These are phyloP conservation scores for Persicaria tinctoria DNA, from an alignment of 148 eudicot species.

Conservation along the genomic window DNA sequence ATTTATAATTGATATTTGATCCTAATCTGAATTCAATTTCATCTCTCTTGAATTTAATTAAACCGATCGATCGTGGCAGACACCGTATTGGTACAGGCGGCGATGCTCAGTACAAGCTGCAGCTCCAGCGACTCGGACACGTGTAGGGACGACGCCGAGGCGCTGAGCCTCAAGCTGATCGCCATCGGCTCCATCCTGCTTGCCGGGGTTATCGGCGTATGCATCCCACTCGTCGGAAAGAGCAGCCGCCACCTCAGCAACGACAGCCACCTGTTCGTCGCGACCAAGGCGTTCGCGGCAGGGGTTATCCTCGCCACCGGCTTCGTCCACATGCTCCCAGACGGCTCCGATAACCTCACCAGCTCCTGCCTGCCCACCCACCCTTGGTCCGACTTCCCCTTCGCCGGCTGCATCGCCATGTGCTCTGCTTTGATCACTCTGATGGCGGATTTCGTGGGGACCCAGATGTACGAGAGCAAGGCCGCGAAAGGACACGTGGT, in stretches of 20 bases:
- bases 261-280: constrained; percentile 37
- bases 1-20: background rate
- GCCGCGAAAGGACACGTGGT: constrained; percentile 30
- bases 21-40: too few relatives aligned
- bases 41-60: background rate
- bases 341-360: constrained; percentile 54
- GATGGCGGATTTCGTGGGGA: constrained; percentile 77
- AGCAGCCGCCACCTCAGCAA: constrained; percentile 19
- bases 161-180: constrained; percentile 30
- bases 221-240: constrained; percentile 38
- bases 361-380: constrained; percentile 48
- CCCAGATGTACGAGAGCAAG: constrained; percentile 73
- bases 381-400: constrained; percentile 89
- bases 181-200: constrained; percentile 39
- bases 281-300: constrained; percentile 53
- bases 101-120: constrained; percentile 33
- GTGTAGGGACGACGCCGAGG: constrained; percentile 36
- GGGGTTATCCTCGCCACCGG: constrained; percentile 61
- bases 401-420: constrained; percentile 83
- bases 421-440: constrained; percentile 68
- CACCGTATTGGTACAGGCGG: background rate
- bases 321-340: constrained; percentile 92
- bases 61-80: background rate
- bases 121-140: constrained; percentile 16
- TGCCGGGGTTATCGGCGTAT: constrained; percentile 35